Evolutionary conservation across 2,329 filamentous ascomycete species (phyloP).

Genomic region (Aureobasidium sp.): DNA sequence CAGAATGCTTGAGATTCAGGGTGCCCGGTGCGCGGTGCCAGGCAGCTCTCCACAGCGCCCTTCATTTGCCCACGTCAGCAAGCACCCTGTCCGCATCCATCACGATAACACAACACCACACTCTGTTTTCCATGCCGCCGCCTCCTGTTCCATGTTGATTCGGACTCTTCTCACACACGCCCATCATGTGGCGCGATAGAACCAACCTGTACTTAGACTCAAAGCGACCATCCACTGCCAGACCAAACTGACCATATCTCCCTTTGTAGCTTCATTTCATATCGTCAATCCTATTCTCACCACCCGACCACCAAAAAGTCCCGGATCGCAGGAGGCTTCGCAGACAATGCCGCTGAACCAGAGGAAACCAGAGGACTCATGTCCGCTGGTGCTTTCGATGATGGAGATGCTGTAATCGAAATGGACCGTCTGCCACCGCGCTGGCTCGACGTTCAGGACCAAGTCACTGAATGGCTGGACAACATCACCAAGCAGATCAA

Average conservation of each 20-base stretch:
- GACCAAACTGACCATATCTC: conserved; percentile 6
- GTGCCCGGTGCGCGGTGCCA: too few relatives aligned
- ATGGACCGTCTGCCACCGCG: conserved; percentile 94
- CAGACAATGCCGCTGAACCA: conserved; percentile 33
- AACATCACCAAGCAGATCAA: conserved; percentile 76
- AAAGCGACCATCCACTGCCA: conserved; percentile 1
- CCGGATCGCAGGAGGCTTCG: conserved; percentile 45
- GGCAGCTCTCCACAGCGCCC: too few relatives aligned
- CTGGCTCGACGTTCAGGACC: conserved; percentile 92
- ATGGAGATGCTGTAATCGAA: conserved; percentile 92
- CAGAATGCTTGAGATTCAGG: conserved; percentile 3
- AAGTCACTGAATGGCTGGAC: conserved; percentile 74
- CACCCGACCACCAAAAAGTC: conserved; percentile 74
- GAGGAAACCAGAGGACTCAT: conserved; percentile 74
- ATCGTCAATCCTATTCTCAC: conserved; percentile 95
- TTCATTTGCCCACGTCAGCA: conserved; percentile 4
- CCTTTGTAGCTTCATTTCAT: conserved; percentile 77
- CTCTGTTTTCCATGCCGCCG: not conserved
- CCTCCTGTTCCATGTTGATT: not conserved
- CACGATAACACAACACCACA: not conserved
- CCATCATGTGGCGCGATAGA: conserved; percentile 72
- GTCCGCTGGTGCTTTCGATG: conserved; percentile 61
- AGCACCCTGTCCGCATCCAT: not conserved
- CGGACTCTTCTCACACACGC: not conserved
- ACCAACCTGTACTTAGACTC: conserved; percentile 70